These are phyloP conservation scores for Sporisorium exsertum DNA, from an alignment of 1,284 basidiomycete species.

Conservation along the genomic window DNA sequence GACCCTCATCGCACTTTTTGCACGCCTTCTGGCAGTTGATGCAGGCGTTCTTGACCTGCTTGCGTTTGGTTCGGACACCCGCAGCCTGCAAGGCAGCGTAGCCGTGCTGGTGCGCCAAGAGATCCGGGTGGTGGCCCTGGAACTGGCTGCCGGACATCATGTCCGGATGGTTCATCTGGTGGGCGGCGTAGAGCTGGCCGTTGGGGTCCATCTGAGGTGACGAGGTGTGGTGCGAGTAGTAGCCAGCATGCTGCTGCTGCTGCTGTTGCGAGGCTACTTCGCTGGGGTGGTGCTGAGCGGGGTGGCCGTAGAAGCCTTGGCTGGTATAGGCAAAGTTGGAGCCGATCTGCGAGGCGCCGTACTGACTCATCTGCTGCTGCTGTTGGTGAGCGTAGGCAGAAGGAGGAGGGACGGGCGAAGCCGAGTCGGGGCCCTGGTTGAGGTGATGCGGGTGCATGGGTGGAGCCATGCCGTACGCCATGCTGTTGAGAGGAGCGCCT, in stretches of 20 bases:
- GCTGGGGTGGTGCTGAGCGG: conserved; percentile 35
- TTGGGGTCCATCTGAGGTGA: conserved; percentile 51
- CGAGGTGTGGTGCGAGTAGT: conserved; percentile 42
- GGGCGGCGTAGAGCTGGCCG: conserved; percentile 41
- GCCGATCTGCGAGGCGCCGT: conserved; percentile 37
- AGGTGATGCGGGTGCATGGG: conserved; percentile 49
- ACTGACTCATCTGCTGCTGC: conserved; percentile 39
- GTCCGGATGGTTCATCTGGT: conserved; percentile 50
- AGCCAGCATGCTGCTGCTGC: conserved; percentile 27
- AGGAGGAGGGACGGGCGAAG: conserved; percentile 26
- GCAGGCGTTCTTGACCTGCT: conserved; percentile 90
- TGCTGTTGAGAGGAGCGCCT: conserved; percentile 18
- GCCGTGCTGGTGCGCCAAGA: conserved; percentile 36
- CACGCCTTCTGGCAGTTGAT: conserved; percentile 88
- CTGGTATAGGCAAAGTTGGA: conserved; percentile 39
- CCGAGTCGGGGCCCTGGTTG: conserved; percentile 30
- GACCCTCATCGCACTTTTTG: conserved; percentile 88
- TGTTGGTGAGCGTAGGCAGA: conserved; percentile 24
- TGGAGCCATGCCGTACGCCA: conserved; percentile 52
- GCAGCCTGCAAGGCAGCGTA: conserved; percentile 36
- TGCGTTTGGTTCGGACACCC: conserved; percentile 74
- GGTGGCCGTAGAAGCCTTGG: conserved; percentile 45
- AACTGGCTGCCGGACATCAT: conserved; percentile 37
- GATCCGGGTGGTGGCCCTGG: conserved; percentile 34
- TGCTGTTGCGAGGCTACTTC: conserved; percentile 36